phyloP scores from a whole-genome alignment of 2,329 filamentous ascomycete genomes.

The Colletotrichum sansevieriae region DNA sequence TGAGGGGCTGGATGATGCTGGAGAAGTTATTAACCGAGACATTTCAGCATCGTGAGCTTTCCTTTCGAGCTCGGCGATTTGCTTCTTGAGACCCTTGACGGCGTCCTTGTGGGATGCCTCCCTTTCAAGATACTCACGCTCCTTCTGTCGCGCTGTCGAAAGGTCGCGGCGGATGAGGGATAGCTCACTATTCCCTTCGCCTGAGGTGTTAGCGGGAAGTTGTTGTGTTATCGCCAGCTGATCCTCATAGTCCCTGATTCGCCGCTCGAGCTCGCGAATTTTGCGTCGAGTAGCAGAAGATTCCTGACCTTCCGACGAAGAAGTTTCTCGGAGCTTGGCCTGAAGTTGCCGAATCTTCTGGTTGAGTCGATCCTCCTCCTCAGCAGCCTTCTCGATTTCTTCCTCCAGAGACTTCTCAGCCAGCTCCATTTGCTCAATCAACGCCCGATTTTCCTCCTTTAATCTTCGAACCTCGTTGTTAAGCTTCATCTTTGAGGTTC shows the following conservation, averaged over 20 bases:
- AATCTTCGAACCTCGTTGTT: conserved; percentile 76
- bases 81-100: conserved; percentile 73
- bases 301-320: conserved; percentile 64
- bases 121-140: conserved; percentile 74
- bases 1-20: conserved; percentile 64
- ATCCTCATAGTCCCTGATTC: conserved; percentile 67
- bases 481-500: conserved; percentile 75
- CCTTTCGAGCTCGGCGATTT: conserved; percentile 75
- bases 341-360: conserved; percentile 68
- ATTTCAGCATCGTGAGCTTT: conserved; percentile 75
- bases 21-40: conserved; percentile 60
- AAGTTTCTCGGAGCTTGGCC: conserved; percentile 58
- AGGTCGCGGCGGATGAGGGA: conserved; percentile 74
- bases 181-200: conserved; percentile 65
- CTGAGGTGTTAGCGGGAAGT: conserved; percentile 49
- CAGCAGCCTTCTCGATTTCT: conserved; percentile 74
- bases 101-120: conserved; percentile 73
- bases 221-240: conserved; percentile 53
- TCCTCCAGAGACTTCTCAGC: conserved; percentile 74
- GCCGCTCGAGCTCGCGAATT: conserved; percentile 74
- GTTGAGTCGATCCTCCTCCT: conserved; percentile 74
- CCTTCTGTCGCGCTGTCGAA: conserved; percentile 73
- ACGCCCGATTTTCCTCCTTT: conserved; percentile 71
- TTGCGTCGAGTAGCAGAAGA: conserved; percentile 71
- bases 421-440: conserved; percentile 68